Evolutionary conservation across 208 protist genomes (phyloP).

Genomic region (Histomonas meleagridis): DNA sequence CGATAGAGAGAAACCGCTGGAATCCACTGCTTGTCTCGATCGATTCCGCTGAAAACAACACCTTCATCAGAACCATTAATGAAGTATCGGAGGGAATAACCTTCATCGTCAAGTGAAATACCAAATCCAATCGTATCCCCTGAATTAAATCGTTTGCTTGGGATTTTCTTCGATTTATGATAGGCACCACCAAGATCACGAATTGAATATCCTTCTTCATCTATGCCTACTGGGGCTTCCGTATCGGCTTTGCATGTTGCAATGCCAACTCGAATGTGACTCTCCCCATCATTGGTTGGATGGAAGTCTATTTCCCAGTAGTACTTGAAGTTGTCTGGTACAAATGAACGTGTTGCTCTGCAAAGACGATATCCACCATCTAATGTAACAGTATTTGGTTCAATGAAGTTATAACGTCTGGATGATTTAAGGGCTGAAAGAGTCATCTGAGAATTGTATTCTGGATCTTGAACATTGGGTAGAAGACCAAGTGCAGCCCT

Average conservation of each 20-base stretch:
- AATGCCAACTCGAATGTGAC: background rate
- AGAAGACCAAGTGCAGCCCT: background rate
- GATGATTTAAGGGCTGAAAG: background rate
- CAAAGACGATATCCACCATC: constrained; percentile 8
- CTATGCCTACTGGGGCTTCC: background rate
- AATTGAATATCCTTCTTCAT: background rate
- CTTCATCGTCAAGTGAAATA: background rate
- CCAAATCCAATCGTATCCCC: background rate
- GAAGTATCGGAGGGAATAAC: background rate
- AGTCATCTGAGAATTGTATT: background rate
- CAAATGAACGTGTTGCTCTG: background rate
- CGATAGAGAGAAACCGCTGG: background rate
- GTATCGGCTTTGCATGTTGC: background rate
- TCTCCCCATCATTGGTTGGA: background rate
- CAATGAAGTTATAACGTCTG: background rate
- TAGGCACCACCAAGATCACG: background rate
- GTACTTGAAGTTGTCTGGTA: background rate
- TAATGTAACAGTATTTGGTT: background rate
- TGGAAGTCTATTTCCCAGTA: background rate
- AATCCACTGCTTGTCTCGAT: background rate
- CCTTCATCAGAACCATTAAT: background rate
- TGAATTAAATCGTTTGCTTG: background rate
- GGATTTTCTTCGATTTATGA: background rate
- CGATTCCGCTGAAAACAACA: background rate
- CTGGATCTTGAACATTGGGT: constrained; percentile 19